Evolutionary conservation across 208 protist species (phyloP).

Genomic region (Phytomonas francai): DNA sequence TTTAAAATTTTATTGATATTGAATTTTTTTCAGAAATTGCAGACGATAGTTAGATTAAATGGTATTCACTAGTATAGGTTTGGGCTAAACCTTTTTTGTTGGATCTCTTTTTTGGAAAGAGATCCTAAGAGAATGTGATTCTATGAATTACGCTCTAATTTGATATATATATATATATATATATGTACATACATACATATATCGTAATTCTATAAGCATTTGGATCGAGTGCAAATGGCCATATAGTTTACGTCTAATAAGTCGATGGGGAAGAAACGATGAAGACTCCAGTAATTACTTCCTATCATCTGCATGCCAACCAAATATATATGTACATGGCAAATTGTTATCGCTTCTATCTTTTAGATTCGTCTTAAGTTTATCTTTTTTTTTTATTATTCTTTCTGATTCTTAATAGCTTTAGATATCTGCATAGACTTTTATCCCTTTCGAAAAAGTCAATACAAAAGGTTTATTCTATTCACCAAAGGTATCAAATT

Average conservation of each 20-base stretch:
- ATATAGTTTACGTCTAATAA: neutral
- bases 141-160: neutral
- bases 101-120: neutral
- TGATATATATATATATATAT: too few species aligned
- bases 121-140: neutral
- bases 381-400: neutral
- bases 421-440: neutral
- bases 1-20: slow-evolving; percentile 8
- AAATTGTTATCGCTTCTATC: neutral
- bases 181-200: too few species aligned
- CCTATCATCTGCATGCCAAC: neutral
- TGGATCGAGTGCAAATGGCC: neutral
- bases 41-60: neutral
- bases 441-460: neutral
- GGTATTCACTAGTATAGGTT: neutral
- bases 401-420: neutral
- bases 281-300: neutral
- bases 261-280: neutral
- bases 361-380: neutral
- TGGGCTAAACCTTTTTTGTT: neutral
- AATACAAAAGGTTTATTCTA: slow-evolving; percentile 5
- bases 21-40: neutral
- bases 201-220: neutral
- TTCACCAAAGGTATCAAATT: slow-evolving; percentile 5
- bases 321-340: neutral